Base-by-base conservation (phyloP, 805 yeast species). In the Zygotorulaspora chibaensis region DNA sequence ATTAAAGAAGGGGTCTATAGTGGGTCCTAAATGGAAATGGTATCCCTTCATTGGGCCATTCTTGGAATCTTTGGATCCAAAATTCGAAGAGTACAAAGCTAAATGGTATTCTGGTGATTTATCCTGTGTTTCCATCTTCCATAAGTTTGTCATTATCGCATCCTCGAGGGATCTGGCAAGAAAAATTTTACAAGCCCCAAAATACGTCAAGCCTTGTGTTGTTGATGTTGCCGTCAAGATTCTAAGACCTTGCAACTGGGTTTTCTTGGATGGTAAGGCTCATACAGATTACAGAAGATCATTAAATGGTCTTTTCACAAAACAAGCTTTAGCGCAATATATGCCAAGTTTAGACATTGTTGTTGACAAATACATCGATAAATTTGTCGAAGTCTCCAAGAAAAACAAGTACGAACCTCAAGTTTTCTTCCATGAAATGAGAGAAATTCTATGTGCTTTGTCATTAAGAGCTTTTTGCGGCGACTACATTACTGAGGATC, bases 1-100 rank as follows among this genome's bases (percentile, higher is more conserved):
- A 59, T 59, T 79, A 37, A 80, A 81, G 52, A 93, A 93, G 68
- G 97, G 97, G 35, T 62, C 78, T 28, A 88, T 91, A 64, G 96
- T 88, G 8, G 99, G 99, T 17, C 99, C 97, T 11, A 68, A 71
- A 37, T 81, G 75, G 65, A 93, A 93, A 68, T 59, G 89, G 47
- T 91, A 95, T 89, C 99, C 99, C 2, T 74, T 93, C 40, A 90
- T 93, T 56, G 99, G 99, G 2, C 98, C 99, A 2, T 93, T 93
- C 58, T 72, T 93, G 66, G 97, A 93, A 65, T 83, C 93, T 13
- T 72, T 93, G 63, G 91, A 93, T 71, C 99, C 99, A 16, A 90
- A 91, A 65, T 93, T 93, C 65, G 96, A 86, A 62, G 96, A 85
- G 61, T 93, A 93, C 67, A 74, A 80, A 65, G 87, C 87, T 40